A percentile compares a stretch with the other conserved stretches of the same genome.
phyloP scores from a whole-genome alignment of 192 early-diverging fungal genomes.

The Coemansia sp. region DNA sequence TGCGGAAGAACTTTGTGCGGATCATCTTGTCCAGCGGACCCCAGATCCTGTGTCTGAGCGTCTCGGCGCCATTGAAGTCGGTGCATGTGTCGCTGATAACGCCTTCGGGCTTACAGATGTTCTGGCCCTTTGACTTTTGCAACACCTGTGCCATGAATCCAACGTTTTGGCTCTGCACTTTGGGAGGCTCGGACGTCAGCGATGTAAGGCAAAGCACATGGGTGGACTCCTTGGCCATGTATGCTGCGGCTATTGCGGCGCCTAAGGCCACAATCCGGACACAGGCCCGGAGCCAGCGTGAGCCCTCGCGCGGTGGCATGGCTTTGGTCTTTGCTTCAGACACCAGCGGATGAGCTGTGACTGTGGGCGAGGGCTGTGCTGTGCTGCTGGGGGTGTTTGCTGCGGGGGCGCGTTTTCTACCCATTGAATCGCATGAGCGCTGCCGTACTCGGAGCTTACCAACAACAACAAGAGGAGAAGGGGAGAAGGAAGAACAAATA shows the following conservation, averaged over 20 bases:
- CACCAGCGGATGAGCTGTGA: neutral
- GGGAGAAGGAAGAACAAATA: neutral
- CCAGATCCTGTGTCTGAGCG: slow-evolving; percentile 72
- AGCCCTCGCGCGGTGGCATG: neutral
- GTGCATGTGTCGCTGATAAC: slow-evolving; percentile 55
- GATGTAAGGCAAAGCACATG: slow-evolving; percentile 36
- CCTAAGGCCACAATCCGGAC: slow-evolving; percentile 33
- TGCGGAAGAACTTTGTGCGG: slow-evolving; percentile 84
- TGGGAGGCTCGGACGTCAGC: neutral
- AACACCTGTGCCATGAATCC: slow-evolving; percentile 57
- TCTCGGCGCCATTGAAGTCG: slow-evolving; percentile 73
- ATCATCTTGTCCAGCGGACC: slow-evolving; percentile 75
- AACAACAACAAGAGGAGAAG: neutral
- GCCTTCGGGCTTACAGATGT: slow-evolving; percentile 59
- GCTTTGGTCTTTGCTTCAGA: neutral
- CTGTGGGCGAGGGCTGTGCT: neutral
- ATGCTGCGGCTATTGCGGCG: slow-evolving; percentile 40
- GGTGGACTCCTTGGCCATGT: slow-evolving; percentile 48
- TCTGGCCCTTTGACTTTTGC: slow-evolving; percentile 55
- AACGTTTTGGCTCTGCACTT: slow-evolving; percentile 46
- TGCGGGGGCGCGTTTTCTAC: slow-evolving; percentile 31
- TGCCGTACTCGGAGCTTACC: neutral
- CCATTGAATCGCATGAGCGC: slow-evolving; percentile 16
- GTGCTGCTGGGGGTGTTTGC: neutral
- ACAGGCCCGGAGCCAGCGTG: slow-evolving; percentile 37